phyloP scores from a whole-genome alignment of 139 green algal species.

The Volvox africanus region DNA sequence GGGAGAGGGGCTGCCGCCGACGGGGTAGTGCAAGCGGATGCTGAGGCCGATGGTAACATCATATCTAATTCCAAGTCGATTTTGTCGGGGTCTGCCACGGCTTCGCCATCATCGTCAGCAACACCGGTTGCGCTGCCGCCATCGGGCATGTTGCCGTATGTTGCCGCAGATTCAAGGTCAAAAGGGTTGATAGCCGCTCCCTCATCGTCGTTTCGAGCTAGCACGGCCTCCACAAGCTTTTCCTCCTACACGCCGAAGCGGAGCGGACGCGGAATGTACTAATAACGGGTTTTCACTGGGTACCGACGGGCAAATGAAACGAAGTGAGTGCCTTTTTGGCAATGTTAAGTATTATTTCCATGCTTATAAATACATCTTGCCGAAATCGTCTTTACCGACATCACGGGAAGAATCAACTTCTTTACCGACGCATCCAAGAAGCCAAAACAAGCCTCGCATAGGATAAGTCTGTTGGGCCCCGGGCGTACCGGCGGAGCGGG shows the following conservation, averaged over 20 bases:
- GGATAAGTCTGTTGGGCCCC: no score
- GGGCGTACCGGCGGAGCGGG: no score
- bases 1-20: not conserved
- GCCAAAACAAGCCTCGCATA: no score
- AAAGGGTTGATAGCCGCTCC: slow-evolving; percentile 28
- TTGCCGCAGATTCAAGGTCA: slow-evolving; percentile 18
- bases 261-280: not conserved
- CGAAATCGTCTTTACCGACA: no score
- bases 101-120: not conserved
- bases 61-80: slow-evolving; percentile 37
- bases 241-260: slow-evolving; percentile 5
- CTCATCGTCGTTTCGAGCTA: slow-evolving; percentile 25
- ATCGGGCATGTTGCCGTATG: not conserved
- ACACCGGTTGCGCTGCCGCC: not conserved
- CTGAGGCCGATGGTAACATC: slow-evolving; percentile 25
- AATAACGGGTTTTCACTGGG: no score
- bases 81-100: not conserved
- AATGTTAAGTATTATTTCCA: no score
- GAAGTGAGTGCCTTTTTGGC: no score
- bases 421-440: no score
- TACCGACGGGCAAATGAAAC: no score
- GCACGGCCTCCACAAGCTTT: slow-evolving; percentile 22
- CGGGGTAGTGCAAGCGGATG: slow-evolving; percentile 10
- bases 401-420: no score
- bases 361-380: no score